A percentile compares a stretch with the other conserved stretches of the same genome.
Evolutionary conservation across 768 basidiomycete species (phyloP).

Genomic region (Rhizopogon rudus): DNA sequence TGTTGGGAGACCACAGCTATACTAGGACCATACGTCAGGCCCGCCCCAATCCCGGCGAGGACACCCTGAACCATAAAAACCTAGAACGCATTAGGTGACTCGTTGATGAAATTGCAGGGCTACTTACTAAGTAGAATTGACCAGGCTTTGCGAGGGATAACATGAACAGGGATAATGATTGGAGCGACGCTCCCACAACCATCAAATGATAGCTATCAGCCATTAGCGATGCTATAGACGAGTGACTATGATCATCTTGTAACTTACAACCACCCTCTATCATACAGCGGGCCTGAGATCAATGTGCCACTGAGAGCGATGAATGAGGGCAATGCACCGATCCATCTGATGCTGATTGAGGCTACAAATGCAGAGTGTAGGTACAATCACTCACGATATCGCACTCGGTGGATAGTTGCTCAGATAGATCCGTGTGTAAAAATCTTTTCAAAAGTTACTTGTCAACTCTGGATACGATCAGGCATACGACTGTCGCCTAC

Average conservation of each 20-base stretch:
- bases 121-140: constrained; percentile 32
- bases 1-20: constrained; percentile 39
- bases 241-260: not conserved
- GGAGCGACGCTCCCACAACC: constrained; percentile 10
- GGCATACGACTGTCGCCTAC: constrained; percentile 1
- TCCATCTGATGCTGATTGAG: constrained; percentile 23
- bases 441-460: constrained; percentile 19
- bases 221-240: not conserved
- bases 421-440: constrained; percentile 25
- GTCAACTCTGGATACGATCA: not conserved
- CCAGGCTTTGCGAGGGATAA: constrained; percentile 33
- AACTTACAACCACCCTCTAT: constrained; percentile 39
- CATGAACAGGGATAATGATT: constrained; percentile 28
- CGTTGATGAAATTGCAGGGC: not conserved
- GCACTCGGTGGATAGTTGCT: constrained; percentile 22
- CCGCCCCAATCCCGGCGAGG: constrained; percentile 35
- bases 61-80: constrained; percentile 42
- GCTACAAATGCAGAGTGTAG: constrained; percentile 21
- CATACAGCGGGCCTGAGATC: constrained; percentile 37
- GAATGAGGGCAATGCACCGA: constrained; percentile 39
- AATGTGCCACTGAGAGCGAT: constrained; percentile 34
- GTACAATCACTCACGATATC: constrained; percentile 18
- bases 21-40: constrained; percentile 41
- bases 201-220: constrained; percentile 5
- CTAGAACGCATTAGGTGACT: constrained; percentile 13